These are phyloP conservation scores for Cenococcum geophilum DNA, from an alignment of 495 filamentous ascomycete species.

Conservation along the genomic window DNA sequence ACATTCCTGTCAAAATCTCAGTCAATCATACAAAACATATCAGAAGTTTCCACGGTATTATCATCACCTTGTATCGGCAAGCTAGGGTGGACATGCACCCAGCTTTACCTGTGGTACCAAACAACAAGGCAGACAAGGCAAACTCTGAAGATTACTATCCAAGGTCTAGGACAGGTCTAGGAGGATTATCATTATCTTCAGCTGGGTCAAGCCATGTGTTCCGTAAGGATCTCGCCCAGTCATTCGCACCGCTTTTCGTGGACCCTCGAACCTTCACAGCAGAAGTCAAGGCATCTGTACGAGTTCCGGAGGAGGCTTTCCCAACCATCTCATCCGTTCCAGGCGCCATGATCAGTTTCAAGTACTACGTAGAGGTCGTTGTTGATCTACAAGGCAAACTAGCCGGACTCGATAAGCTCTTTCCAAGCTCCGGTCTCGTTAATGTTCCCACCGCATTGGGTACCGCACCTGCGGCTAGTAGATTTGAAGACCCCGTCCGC, in stretches of 20 bases:
- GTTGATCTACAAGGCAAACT: slow-evolving; percentile 87
- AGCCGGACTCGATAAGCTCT: slow-evolving; percentile 57
- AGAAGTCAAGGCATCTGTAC: slow-evolving; percentile 69
- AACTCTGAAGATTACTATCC: slow-evolving; percentile 83
- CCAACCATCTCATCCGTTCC: slow-evolving; percentile 87
- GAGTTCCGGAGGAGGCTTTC: slow-evolving; percentile 84
- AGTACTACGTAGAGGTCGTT: slow-evolving; percentile 87
- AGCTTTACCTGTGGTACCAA: slow-evolving; percentile 53
- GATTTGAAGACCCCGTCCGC: slow-evolving; percentile 32
- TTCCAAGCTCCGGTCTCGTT: slow-evolving; percentile 53
- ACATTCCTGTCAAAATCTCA: slow-evolving; percentile 67
- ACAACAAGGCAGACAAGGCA: slow-evolving; percentile 55
- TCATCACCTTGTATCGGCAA: slow-evolving; percentile 86
- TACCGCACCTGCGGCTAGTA: slow-evolving; percentile 3
- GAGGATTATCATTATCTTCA: slow-evolving; percentile 73
- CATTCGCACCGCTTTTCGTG: slow-evolving; percentile 77
- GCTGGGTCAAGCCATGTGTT: slow-evolving; percentile 79
- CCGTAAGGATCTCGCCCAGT: slow-evolving; percentile 86
- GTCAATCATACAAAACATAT: slow-evolving; percentile 82
- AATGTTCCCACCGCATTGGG: slow-evolving; percentile 39
- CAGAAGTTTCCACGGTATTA: slow-evolving; percentile 84
- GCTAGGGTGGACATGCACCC: slow-evolving; percentile 88
- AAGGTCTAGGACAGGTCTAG: slow-evolving; percentile 62
- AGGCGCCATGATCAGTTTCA: slow-evolving; percentile 86
- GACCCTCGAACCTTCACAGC: slow-evolving; percentile 72